Percentiles rank a stretch among this genome's conserved stretches.
Conservation (phyloP, 345 rosid genomes). For the Populus alba region DNA sequence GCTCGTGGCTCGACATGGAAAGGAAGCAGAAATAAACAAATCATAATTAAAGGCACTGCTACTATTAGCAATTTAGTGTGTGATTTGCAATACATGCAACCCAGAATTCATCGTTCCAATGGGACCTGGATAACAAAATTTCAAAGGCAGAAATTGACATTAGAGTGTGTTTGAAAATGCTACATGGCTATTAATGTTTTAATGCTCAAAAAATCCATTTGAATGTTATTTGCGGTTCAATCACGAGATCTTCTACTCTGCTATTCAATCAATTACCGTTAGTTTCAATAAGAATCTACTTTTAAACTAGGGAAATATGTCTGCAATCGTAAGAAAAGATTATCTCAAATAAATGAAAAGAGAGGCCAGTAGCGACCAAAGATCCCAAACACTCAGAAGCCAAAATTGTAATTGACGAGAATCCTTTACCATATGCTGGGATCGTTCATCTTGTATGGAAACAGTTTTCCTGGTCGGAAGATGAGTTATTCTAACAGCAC, state of each 20-base stretch:
- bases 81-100: background rate
- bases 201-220: too few relatives aligned
- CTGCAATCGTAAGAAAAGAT: background rate
- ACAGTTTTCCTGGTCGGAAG: conserved; percentile 72
- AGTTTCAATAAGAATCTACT: background rate
- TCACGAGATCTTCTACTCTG: background rate
- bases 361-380: background rate
- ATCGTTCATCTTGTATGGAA: conserved; percentile 92
- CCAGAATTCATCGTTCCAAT: background rate
- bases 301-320: background rate
- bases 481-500: conserved; percentile 90
- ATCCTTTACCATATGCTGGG: conserved; percentile 85
- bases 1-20: background rate
- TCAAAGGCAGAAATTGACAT: background rate
- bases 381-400: background rate
- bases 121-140: background rate
- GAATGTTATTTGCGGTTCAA: background rate
- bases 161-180: background rate
- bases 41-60: background rate
- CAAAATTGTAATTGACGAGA: background rate
- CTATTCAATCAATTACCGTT: background rate
- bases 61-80: background rate
- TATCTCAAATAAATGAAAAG: background rate
- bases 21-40: background rate
- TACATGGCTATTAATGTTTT: too few relatives aligned